Evolutionary conservation across 805 yeast species (phyloP), one percentile per base, ranked within the genome.

Genomic region (Metschnikowia drakensbergensis): DNA sequence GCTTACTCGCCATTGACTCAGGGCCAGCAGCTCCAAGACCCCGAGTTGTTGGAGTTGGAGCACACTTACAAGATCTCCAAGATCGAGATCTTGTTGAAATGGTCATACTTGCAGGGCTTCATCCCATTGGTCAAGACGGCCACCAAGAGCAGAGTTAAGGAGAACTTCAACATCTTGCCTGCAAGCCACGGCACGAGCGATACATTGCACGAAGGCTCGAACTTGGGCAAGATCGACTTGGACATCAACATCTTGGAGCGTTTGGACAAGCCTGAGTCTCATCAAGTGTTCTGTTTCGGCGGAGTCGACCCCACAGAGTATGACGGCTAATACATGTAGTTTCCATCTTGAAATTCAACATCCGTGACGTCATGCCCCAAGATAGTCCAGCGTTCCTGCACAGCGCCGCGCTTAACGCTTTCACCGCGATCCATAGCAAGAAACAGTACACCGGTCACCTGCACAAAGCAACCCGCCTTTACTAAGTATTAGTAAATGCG

Each of bases 1-100:
- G 91, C 95, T 0, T 90, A 79, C 67, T 82, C 94, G 6, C 96
- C 97, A 6, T 76, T 90, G 59, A 82, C 86, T 1, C 77, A 77
- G 51, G 88, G 92, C 6, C 61, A 63, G 40, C 79, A 81, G 57
- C 63, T 83, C 39, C 63, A 73, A 37, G 86, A 84, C 62, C 79
- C 82, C 1, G 76, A 67, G 42, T 70, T 86, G 44, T 59, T 66
- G 23, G 63, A 59, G 30, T 71, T 86, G 51, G 81, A 84, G 33
- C 60, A 72, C 36, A 75, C 74, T 49, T 76, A 75, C 36, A 72
- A 72, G 3, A 73, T 76, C 30, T 59, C 84, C 6, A 70, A 77
- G 17, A 84, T 84, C 4, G 89, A 86, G 59, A 76, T 86, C 10
- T 67, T 87, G 50, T 69, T 86, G 45, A 77, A 84, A 59, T 88